Evolutionary conservation across 192 early-diverging fungal species (phyloP), one percentile per base, ranked within the genome.

Genomic region (Linnemannia elongata): DNA sequence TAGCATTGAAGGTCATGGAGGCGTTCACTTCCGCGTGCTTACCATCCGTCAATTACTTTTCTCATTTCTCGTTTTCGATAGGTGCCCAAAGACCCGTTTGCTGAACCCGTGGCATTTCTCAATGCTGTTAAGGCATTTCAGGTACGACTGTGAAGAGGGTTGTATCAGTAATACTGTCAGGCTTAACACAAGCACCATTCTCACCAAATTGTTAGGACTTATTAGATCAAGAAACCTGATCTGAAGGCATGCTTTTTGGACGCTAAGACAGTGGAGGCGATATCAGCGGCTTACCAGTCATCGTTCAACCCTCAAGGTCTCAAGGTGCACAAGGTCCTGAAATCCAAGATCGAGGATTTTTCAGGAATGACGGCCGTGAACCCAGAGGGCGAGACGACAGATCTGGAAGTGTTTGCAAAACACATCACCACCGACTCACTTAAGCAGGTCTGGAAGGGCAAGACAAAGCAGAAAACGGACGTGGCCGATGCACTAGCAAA

Each of bases 281-380:
- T 91, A 88, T 69, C 49, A 79, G 71, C 70, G 74, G 66, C 88
- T 44, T 75, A 74, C 81, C 72, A 88, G 77, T 82, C 86, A 82
- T 81, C 82, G 73, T 75, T 85, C 68, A 74, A 81, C 57, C 81
- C 88, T 9, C 81, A 83, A 12, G 89, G 85, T n/a, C 76, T 91
- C 0, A 90, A 90, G 55, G 89, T 92, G 33, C 89, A 87, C 30
- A 90, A 91, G 45, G 91, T 88, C 0, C 74, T 92, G 8, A 92
- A 92, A n/a, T 90, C 89, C 20, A 92, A 92, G 57, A 77, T 92
- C 15, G 91, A 92, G 35, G 91, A 92, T 81, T 87, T 92, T 35
- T 91, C 91, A 20, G 91, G 91, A 76, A 88, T 80, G 78, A 72
- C 76, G 10, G 72, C 72, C 1, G 72, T 77, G 5, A 79, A 80